Conservation (phyloP, 2,329 filamentous ascomycete genomes). For the Sarocladiaceae sp. region DNA sequence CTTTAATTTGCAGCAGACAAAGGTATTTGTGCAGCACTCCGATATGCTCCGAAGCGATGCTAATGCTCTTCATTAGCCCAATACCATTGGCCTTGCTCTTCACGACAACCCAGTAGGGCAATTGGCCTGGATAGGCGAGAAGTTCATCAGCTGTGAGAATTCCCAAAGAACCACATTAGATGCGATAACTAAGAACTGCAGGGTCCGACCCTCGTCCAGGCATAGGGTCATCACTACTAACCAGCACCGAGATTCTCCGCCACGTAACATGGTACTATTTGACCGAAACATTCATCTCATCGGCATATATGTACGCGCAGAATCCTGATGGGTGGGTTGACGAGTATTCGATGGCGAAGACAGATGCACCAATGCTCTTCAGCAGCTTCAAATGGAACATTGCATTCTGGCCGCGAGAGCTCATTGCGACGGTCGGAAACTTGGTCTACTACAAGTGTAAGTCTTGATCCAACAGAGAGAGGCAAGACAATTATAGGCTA, state of each 20-base stretch:
- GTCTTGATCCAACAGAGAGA: too few species aligned
- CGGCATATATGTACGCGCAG: not conserved
- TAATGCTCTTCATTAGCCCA: conserved; percentile 22
- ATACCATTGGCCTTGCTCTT: conserved; percentile 36
- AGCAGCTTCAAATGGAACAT: not conserved
- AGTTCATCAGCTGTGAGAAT: conserved; percentile 21
- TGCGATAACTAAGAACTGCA: not conserved
- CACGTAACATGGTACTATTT: not conserved
- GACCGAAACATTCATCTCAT: not conserved
- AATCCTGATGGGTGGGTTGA: not conserved
- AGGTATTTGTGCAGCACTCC: conserved; percentile 8
- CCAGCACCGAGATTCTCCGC: conserved; percentile 15
- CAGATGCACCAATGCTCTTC: not conserved
- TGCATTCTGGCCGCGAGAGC: not conserved
- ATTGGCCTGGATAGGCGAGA: conserved; percentile 38
- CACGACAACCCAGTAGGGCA: conserved; percentile 39
- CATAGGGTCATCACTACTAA: conserved; percentile 16
- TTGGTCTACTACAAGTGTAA: not conserved
- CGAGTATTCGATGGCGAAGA: not conserved
- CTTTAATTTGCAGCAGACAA: conserved; percentile 13
- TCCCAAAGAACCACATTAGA: conserved; percentile 10
- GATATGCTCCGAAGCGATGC: not conserved
- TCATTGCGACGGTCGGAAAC: not conserved
- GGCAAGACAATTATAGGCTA: too few species aligned
- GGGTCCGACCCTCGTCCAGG: conserved; percentile 13